Base-by-base conservation (phyloP, 2,329 filamentous ascomycete species). In the Aspergillus clavatus region DNA sequence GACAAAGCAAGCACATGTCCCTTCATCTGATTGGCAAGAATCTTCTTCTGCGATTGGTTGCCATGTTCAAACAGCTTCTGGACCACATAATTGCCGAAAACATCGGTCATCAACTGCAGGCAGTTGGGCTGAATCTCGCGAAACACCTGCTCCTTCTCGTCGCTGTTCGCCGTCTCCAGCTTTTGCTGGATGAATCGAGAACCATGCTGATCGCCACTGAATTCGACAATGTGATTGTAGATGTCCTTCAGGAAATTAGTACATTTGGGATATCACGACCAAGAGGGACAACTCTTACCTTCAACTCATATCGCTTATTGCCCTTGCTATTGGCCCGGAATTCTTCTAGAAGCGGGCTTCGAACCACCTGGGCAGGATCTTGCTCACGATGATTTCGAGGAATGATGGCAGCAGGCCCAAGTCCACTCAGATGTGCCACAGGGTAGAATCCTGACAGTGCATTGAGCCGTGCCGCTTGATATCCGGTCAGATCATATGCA, bases 1-100 rank as follows among this genome's bases (percentile, higher is more conserved):
- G 90, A 95, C 41, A 98, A 72, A 24, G 83, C 79, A 37, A 87
- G 72, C 10, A 97, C 82, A 60, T 90, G 87, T 5, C 86, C 86
- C 65, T 85, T 87, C 89, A 97, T 96, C 66, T 87, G 83, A 52
- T 83, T 82, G 1, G 89, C 89, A 33, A 98, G 70, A 2, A 86
- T 78, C 67, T 85, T 89, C 73, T 98, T 98, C 71, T 98, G 93
- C 0, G 84, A 79, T 67, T 95, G 90, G 56, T 89, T 94, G 29
- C 93, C 91, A 65, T 97, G 89, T 65, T 97, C 91, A 51, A 97
- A 96, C 63, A 97, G 84, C 66, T 96, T 97, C 62, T 98, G 93
- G 29, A 97, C 90, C 27, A 98, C 93, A 62, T 97, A 98, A 67
- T 98, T 98, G 43, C 93, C 93, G 62, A 96, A 98, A 0, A 97